phyloP scores from a whole-genome alignment of 2,329 filamentous ascomycete species.

The Aphanoascus verrucosus region DNA sequence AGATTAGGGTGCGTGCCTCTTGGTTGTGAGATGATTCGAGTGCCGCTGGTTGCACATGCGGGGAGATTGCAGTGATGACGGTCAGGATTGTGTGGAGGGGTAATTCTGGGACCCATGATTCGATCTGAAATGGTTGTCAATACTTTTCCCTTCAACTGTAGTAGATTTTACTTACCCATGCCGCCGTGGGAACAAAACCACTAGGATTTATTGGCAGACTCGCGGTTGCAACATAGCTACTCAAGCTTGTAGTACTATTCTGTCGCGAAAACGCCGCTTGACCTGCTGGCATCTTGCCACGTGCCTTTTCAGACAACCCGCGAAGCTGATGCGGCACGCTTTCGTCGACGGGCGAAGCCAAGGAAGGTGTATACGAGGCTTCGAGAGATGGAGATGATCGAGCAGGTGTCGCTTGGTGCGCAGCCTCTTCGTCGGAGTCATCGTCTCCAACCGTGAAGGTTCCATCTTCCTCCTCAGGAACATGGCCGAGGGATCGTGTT shows the following conservation, averaged over 20 bases:
- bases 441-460: constrained; percentile 82
- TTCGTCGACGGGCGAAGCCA: constrained; percentile 60
- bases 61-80: constrained; percentile 54
- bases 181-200: constrained; percentile 64
- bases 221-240: constrained; percentile 50
- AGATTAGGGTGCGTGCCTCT: constrained; percentile 34
- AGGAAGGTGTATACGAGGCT: constrained; percentile 55
- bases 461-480: constrained; percentile 60
- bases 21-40: constrained; percentile 31
- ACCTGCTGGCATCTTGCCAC: constrained; percentile 87
- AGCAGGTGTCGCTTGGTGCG: constrained; percentile 51
- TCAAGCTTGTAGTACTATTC: constrained; percentile 76
- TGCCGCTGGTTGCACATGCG: constrained; percentile 41
- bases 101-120: constrained; percentile 84
- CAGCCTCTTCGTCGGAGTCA: constrained; percentile 54
- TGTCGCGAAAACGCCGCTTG: constrained; percentile 75
- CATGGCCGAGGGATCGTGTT: constrained; percentile 51
- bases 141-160: too few species aligned
- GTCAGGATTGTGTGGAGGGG: constrained; percentile 78
- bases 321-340: constrained; percentile 70
- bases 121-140: constrained; percentile 48
- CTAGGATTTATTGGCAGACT: constrained; percentile 42
- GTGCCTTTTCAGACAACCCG: constrained; percentile 93
- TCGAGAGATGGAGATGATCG: constrained; percentile 46
- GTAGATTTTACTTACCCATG: constrained; percentile 48